Evolutionary conservation across 805 yeast genomes (phyloP).

Genomic region (Candida cerambycidarum): DNA sequence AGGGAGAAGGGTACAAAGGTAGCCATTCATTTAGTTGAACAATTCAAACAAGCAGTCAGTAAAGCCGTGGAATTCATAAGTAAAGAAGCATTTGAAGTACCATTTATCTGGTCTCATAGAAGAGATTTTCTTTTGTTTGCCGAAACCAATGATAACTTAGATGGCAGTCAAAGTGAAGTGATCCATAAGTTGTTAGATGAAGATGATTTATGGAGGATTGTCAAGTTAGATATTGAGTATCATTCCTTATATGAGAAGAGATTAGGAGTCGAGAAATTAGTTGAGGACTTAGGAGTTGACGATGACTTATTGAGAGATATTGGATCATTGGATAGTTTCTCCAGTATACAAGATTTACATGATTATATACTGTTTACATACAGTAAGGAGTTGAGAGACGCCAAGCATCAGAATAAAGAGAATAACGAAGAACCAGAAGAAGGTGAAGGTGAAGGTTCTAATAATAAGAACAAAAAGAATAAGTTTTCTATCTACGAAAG

Average conservation of each 20-base stretch:
- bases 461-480: conserved; percentile 45
- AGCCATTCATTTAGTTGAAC: conserved; percentile 39
- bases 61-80: conserved; percentile 70
- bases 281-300: conserved; percentile 50
- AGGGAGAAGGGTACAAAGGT: conserved; percentile 53
- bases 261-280: conserved; percentile 56
- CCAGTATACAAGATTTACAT: conserved; percentile 82
- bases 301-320: conserved; percentile 61
- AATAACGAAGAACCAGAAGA: conserved; percentile 8
- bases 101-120: conserved; percentile 93
- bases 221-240: conserved; percentile 82
- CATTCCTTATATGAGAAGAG: conserved; percentile 81
- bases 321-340: conserved; percentile 57
- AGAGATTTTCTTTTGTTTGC: conserved; percentile 78
- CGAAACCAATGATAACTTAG: conserved; percentile 42
- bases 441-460: conserved; percentile 4
- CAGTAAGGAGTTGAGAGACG: conserved; percentile 57
- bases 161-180: conserved; percentile 30
- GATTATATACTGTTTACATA: conserved; percentile 79
- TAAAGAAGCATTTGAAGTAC: conserved; percentile 83
- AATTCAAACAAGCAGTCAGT: conserved; percentile 69
- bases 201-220: conserved; percentile 91
- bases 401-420: conserved; percentile 18
- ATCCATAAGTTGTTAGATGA: conserved; percentile 61
- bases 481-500: conserved; percentile 65